Percentiles rank a stretch among this genome's conserved stretches.
phyloP scores from a whole-genome alignment of 2,329 filamentous ascomycete species.

The Aspergillus ochraceoroseus region DNA sequence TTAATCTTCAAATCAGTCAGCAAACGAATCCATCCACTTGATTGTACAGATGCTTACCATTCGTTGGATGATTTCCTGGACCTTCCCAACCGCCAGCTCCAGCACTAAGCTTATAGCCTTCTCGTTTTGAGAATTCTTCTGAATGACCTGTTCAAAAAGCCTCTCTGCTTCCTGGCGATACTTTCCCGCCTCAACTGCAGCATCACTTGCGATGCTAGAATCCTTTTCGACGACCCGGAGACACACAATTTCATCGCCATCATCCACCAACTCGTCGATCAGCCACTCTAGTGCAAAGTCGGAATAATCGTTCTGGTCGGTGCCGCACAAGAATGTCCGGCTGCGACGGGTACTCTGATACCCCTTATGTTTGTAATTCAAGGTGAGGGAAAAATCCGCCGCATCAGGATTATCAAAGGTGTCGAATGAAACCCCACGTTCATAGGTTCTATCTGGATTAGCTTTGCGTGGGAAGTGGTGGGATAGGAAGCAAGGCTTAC shows the following conservation, averaged over 20 bases:
- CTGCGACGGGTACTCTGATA: conserved; percentile 76
- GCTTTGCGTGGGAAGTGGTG: no score
- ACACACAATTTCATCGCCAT: conserved; percentile 89
- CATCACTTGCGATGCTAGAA: conserved; percentile 60
- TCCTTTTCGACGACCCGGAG: conserved; percentile 83
- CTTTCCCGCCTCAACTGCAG: conserved; percentile 58
- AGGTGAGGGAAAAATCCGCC: conserved; percentile 68
- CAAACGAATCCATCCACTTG: background rate
- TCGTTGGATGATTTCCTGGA: conserved; percentile 84
- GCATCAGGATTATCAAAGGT: conserved; percentile 65
- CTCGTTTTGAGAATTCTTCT: conserved; percentile 70
- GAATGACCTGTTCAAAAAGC: conserved; percentile 69
- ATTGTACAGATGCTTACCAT: conserved; percentile 56
- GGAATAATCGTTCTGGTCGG: conserved; percentile 86
- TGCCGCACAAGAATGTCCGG: conserved; percentile 83
- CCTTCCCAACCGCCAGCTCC: conserved; percentile 82
- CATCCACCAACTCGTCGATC: conserved; percentile 84
- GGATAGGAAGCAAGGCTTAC: conserved; percentile 26
- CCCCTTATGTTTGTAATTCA: conserved; percentile 80
- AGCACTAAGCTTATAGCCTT: conserved; percentile 79
- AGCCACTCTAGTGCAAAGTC: conserved; percentile 91
- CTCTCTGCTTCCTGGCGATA: conserved; percentile 72
- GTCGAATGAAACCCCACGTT: conserved; percentile 67
- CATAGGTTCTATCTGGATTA: conserved; percentile 60
- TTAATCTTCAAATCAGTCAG: conserved; percentile 60